Percentiles rank a stretch among this genome's conserved stretches.
These are phyloP conservation scores for Trichopus zeylanicus DNA, from an alignment of 116 monocot species.

Conservation along the genomic window DNA sequence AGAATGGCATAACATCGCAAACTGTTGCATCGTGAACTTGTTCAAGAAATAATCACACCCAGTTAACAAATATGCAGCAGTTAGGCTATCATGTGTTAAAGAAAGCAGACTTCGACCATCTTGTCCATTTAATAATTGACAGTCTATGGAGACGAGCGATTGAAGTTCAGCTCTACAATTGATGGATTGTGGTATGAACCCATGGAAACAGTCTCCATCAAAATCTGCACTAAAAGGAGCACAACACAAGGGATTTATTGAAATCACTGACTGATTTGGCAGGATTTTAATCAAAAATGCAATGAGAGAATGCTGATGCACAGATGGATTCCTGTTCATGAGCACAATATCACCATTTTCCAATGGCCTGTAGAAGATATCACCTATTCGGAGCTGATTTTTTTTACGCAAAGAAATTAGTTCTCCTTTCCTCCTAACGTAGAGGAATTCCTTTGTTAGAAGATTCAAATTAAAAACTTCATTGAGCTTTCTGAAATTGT, in stretches of 20 bases:
- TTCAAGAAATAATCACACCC: conserved; percentile 30
- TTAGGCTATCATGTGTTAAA: conserved; percentile 82
- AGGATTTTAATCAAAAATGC: conserved; percentile 58
- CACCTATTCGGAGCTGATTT: conserved; percentile 47
- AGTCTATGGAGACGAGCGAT: conserved; percentile 53
- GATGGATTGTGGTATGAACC: conserved; percentile 70
- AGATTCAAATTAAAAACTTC: conserved; percentile 15
- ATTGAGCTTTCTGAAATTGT: conserved; percentile 39
- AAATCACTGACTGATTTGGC: conserved; percentile 36
- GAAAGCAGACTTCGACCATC: conserved; percentile 69
- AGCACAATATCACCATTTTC: conserved; percentile 74
- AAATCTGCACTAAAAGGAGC: conserved; percentile 81
- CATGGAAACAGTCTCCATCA: conserved; percentile 95
- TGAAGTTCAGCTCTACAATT: conserved; percentile 55
- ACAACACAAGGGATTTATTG: conserved; percentile 89
- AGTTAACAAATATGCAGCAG: conserved; percentile 64
- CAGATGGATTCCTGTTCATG: conserved; percentile 73
- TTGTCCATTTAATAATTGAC: conserved; percentile 59
- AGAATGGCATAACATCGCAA: conserved; percentile 54
- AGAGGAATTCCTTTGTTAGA: conserved; percentile 14
- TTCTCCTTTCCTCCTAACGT: conserved; percentile 29
- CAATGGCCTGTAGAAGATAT: conserved; percentile 52
- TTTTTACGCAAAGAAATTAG: conserved; percentile 19
- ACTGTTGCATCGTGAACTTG: conserved; percentile 67
- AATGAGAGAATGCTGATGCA: conserved; percentile 85